Base-by-base conservation (phyloP, 805 yeast genomes). In the Wickerhamiella azymoides region DNA sequence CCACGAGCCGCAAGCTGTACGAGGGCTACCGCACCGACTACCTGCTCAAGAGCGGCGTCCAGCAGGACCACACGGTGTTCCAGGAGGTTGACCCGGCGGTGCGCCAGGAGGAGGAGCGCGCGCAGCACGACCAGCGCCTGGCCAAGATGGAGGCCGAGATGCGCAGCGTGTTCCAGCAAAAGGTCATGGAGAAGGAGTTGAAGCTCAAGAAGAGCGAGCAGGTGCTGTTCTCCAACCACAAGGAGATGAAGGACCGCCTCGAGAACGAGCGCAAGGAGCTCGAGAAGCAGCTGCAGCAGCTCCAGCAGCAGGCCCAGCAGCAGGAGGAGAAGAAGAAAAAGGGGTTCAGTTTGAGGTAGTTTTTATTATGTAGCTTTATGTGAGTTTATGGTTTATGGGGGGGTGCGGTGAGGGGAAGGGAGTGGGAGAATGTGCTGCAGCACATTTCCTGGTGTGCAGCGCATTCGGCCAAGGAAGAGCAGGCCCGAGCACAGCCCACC, bases 181-280 rank as follows among this genome's bases (percentile, higher is more conserved):
- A 92, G 70, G 98, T 92, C 27, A 70, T 81, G 49, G 96, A 88
- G 67, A 93, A 92, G 77, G 99, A 92, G 66, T 84, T 86, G 74
- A 89, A 89, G 69, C 75, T 92, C 61, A 95, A 88, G 69, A 84
- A 84, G 67, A 84, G 95, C 40, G 98, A 92, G 69, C 92, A 94
- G 48, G 99, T 92, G 65, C 74, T 92, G 60, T 89, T 89, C 63
- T 76, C 92, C 36, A 80, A 93, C 64, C 98, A 92, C 66, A 84
- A 85, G 66, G 97, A 92, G 65, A 88, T 89, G 89, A 89, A 89
- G 67, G 96, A 89, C 60, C 85, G 84, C 66, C 74, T 92, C 62
- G 71, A 81, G 53, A 82, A 82, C 63, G 96, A 89, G 66, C 77
- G 89, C 54, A 81, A 80, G 61, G 76, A 86, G 57, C 73, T 92